Base-by-base conservation (phyloP, 2,329 filamentous ascomycete genomes). In the Ceratocystis huliohia region DNA sequence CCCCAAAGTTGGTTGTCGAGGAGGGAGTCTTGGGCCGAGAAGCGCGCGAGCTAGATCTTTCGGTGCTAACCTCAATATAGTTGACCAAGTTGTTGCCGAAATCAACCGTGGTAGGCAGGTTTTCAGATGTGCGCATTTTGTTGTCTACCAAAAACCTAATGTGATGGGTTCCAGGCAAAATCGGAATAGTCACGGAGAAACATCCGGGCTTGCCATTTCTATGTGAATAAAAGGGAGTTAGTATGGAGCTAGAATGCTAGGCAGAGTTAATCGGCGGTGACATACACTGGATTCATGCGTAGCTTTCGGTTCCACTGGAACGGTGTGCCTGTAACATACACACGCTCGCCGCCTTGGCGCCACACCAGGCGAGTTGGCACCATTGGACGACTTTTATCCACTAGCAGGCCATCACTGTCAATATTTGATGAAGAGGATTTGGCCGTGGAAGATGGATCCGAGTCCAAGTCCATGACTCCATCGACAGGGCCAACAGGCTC, bases 11-110 rank as follows among this genome's bases (percentile, higher is more conserved):
- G 28, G 48, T 44, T 6, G 57, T 37, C 28, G 69, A 33, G 5
- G 70, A 57, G 4, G 62, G 41, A 15, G 33, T 45, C 62, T 67
- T 67, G 61, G 66, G 48, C 17, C 63, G 57, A 7, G 63, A 33
- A 5, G 69, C 66, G 13, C 64, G 77, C 71, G 80, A 79, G 37
- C 86, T 76, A 72, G 92, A 88, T 66, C 91, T 87, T 45, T 89
- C 85, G 8, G 61, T 37, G 50, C 50, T 61, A 69, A 97, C 89
- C 78, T 99, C 94, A 73, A 99, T 90, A 74, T 97, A 99, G 77
- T 99, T 99, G 76, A 99, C 93, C 20, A 99, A 81, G 74, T 96
- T 96, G 78, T 97, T 97, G 70, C 91, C 95, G 75, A 95, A 96
- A 75, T 99, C 94, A 67, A 99, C 94, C 1, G 94, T 96, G 0